Percentiles rank a stretch among this genome's conserved stretches.
Evolutionary conservation across 768 basidiomycete genomes (phyloP).

Genomic region (Leccinum sublutescens): DNA sequence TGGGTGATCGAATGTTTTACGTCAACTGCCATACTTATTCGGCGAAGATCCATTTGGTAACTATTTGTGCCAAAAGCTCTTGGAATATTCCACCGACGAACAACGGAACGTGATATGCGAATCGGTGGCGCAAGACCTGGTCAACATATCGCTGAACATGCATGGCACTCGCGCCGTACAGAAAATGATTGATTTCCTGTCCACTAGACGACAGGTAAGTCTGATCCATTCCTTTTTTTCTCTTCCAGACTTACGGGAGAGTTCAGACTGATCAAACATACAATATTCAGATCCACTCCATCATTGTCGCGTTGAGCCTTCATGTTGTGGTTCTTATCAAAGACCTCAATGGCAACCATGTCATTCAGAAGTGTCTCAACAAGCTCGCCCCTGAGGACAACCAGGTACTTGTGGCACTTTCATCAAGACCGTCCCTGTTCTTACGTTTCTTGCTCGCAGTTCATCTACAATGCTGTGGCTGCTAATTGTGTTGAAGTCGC

Average conservation of each 20-base stretch:
- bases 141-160: slow-evolving; percentile 99
- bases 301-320: slow-evolving; percentile 93
- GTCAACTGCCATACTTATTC: slow-evolving; percentile 1
- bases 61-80: slow-evolving; percentile 96
- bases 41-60: slow-evolving; percentile 93
- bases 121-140: slow-evolving; percentile 94
- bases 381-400: slow-evolving; percentile 98
- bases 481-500: slow-evolving; percentile 99
- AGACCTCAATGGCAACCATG: slow-evolving; percentile 95
- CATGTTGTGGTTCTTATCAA: slow-evolving; percentile 99
- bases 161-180: slow-evolving; percentile 99
- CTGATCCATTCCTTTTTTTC: slow-evolving; percentile 30
- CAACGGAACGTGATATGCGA: slow-evolving; percentile 97
- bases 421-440: neutral
- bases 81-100: slow-evolving; percentile 97
- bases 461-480: slow-evolving; percentile 99
- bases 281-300: slow-evolving; percentile 91
- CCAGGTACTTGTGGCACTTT: slow-evolving; percentile 53
- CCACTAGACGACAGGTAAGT: slow-evolving; percentile 89
- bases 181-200: slow-evolving; percentile 99
- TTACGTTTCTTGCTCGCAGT: slow-evolving; percentile 43
- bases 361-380: slow-evolving; percentile 99
- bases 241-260: slow-evolving; percentile 53
- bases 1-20: slow-evolving; percentile 32
- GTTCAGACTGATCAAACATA: slow-evolving; percentile 77